Base-by-base conservation (phyloP, 257 asterid species). In the Solanum pimpinellifolium region DNA sequence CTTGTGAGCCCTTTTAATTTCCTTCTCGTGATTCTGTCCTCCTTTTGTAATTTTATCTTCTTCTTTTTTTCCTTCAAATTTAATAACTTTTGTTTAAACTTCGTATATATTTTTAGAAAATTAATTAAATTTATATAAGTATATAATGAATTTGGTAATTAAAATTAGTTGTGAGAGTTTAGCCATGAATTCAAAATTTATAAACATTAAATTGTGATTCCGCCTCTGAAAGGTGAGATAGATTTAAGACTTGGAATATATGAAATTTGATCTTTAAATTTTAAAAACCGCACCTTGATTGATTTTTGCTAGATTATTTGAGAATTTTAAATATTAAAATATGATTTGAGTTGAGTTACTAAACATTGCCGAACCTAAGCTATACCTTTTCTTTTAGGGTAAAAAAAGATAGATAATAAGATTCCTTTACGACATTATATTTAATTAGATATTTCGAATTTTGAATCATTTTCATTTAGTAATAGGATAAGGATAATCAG, bases 21-120 rank as follows among this genome's bases (percentile, higher is more conserved):
- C 21, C 44, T 42, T 42, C 35, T 76, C 59, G 29, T 41, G 83
- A 76, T n/a, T 42, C 60, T 41, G 25, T 76, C 4, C 4, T 76
- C 37, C 31, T 41, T 41, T 41, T 6, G 18, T 7, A 86, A 37
- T 65, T 82, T 88, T 86, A 87, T 76, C 85, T 25, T 62, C 25
- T 78, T 46, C 29, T n/a, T 11, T 74, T 37, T 74, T 21, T 74
- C 4, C 6, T 49, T 49, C 4, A 16, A 52, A 52, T 52, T 3
- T 52, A 16, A 52, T 16, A 52, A 6, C 23, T 52, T 62, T 62
- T 3, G 3, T 0, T 23, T 23, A 62, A 29, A 62, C 7, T 62
- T 11, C 1, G 11, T 62, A 62, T 9, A 10, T 62, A 23, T 62
- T 9, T 60, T 62, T 9, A 23, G 0, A 62, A 60, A 11, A n/a